Evolutionary conservation across 2,329 filamentous ascomycete species (phyloP), one percentile per base, ranked within the genome.

Genomic region (Didymosphaeria variabile): DNA sequence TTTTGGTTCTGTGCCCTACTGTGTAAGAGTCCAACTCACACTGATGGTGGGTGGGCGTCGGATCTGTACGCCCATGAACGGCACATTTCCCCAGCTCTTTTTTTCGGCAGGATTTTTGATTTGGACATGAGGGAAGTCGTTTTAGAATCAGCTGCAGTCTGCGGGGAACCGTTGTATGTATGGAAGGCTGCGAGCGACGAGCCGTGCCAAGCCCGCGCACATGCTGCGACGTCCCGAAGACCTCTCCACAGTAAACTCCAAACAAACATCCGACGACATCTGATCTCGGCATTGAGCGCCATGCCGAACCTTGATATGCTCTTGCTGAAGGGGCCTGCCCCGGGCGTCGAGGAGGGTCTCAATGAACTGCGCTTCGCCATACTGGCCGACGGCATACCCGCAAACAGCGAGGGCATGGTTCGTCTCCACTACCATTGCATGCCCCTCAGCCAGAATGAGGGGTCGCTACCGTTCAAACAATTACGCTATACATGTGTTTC

Each of bases 361-460:
- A 88, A 91, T 70, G 90, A 90, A 68, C 82, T 90, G 69, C 86
- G 91, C 53, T 87, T 90, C 79, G 90, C 91, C 70, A 89, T 94
- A 54, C 80, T 94, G 55, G 88, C 90, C 66, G 88, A 92, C 71
- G 91, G 91, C 63, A 87, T 94, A 74, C 91, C 91, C 73, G 89
- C 88, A 69, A 91, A 93, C 72, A 86, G 85, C 67, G 91, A 94
- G 78, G 91, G 91, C 83, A 94, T 93, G 91, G 91, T 93, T 75
- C 77, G 68, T 52, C 44, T 38, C 42, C 38, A 38, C 56, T 29
- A 23, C 26, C 56, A 21, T 29, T n/a, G 19, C 47, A 17, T 31
- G 34, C 45, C 44, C 32, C 59, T 46, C 50, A 42, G 44, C 38
- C 38, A 32, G 13, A 12, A 12, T n/a, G 9, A 15, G n/a, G 2